phyloP scores from a whole-genome alignment of 129 eudicot genomes.

The Chrysanthemum makinoi region DNA sequence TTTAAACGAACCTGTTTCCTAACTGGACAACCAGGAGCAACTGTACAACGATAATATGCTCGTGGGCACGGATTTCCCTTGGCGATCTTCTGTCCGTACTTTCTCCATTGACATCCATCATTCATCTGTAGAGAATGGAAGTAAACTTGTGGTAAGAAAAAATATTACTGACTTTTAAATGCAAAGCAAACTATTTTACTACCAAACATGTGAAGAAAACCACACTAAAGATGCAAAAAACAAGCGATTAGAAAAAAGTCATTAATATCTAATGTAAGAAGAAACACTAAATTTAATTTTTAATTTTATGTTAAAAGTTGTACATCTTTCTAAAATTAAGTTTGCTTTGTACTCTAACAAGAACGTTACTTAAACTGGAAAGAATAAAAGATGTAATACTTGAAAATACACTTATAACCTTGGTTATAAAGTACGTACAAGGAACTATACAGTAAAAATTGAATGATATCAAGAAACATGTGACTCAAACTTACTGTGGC shows the following conservation, averaged over 20 bases:
- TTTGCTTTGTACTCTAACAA: too few species aligned
- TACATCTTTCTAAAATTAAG: too few species aligned
- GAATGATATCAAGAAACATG: neutral
- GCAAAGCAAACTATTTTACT: too few species aligned
- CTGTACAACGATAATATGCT: constrained; percentile 92
- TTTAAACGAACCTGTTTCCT: constrained; percentile 71
- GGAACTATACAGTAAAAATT: neutral
- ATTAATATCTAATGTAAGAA: too few species aligned
- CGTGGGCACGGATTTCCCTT: constrained; percentile 94
- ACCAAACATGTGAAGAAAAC: too few species aligned
- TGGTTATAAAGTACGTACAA: neutral
- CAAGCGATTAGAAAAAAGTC: too few species aligned
- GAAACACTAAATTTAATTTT: too few species aligned
- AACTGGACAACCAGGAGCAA: constrained; percentile 87
- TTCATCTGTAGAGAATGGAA: constrained; percentile 53
- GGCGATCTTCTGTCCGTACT: constrained; percentile 85
- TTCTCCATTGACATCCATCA: constrained; percentile 97
- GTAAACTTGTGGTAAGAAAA: neutral
- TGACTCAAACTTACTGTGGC: constrained; percentile 67
- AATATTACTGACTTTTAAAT: too few species aligned
- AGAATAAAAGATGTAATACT: neutral
- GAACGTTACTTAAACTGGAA: too few species aligned
- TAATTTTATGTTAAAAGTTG: too few species aligned
- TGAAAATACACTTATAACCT: neutral
- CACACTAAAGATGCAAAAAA: too few species aligned